These are phyloP conservation scores for Athelia psychrophila DNA, from an alignment of 1,284 basidiomycete genomes.

Conservation along the genomic window DNA sequence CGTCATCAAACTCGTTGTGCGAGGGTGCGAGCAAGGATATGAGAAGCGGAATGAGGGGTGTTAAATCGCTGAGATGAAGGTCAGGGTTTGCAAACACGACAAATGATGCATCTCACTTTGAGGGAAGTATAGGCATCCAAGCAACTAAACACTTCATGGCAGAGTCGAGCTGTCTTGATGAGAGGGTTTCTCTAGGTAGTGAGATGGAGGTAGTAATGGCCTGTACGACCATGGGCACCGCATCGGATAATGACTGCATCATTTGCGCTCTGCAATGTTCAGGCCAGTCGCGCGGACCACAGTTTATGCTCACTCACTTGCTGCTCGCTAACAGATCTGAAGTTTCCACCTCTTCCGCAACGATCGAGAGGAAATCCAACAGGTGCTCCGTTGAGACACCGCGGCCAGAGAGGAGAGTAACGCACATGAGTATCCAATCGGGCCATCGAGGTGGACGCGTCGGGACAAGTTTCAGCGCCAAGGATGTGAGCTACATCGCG, in stretches of 20 bases:
- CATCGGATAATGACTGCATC: conserved; percentile 58
- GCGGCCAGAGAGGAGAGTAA: conserved; percentile 54
- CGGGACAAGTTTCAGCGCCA: conserved; percentile 71
- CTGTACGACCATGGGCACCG: conserved; percentile 66
- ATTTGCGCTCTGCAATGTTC: conserved; percentile 50
- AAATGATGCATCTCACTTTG: conserved; percentile 46
- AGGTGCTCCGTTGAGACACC: conserved; percentile 55
- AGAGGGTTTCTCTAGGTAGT: conserved; percentile 24
- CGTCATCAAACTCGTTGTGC: conserved; percentile 39
- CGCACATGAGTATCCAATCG: conserved; percentile 64
- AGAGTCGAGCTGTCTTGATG: conserved; percentile 53
- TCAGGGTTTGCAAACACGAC: conserved; percentile 4
- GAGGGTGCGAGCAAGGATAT: conserved; percentile 58
- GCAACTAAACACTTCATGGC: conserved; percentile 79
- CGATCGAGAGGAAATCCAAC: conserved; percentile 81
- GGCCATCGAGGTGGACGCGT: conserved; percentile 59
- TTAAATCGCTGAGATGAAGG: conserved; percentile 46
- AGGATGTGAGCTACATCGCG: conserved; percentile 56
- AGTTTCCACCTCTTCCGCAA: conserved; percentile 74
- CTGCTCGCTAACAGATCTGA: conserved; percentile 73
- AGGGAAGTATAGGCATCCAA: conserved; percentile 72
- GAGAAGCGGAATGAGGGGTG: conserved; percentile 58
- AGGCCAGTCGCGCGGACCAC: not conserved
- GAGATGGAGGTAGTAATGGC: conserved; percentile 57
- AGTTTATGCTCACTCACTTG: conserved; percentile 49